Evolutionary conservation across 1,284 basidiomycete genomes (phyloP).

Genomic region (Cutaneotrichosporon cyanovorans): DNA sequence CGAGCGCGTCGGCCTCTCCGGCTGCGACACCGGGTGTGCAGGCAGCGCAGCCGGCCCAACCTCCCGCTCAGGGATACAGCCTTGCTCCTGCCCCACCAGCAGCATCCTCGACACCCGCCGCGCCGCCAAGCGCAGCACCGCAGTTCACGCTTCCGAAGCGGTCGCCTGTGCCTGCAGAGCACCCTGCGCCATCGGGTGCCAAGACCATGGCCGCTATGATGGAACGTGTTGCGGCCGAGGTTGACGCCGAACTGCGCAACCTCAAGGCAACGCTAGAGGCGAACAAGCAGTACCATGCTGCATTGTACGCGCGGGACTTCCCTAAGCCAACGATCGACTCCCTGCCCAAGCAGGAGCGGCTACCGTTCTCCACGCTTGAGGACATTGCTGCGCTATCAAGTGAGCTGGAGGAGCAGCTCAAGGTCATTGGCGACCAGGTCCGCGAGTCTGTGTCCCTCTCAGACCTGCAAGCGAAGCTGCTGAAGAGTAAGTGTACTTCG

Average conservation of each 20-base stretch:
- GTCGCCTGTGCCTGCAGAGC: slow-evolving; percentile 27
- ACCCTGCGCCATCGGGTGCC: slow-evolving; percentile 17
- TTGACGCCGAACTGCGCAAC: slow-evolving; percentile 37
- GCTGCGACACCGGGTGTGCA: neutral
- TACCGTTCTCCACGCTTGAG: slow-evolving; percentile 31
- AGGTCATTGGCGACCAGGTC: slow-evolving; percentile 24
- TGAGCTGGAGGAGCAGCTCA: slow-evolving; percentile 26
- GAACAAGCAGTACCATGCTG: slow-evolving; percentile 28
- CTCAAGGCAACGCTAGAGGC: slow-evolving; percentile 35
- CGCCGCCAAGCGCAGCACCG: neutral
- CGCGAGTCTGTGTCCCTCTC: slow-evolving; percentile 31
- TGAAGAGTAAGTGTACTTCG: slow-evolving; percentile 45
- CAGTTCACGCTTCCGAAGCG: slow-evolving; percentile 23
- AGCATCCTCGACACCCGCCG: neutral
- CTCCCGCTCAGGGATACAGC: neutral
- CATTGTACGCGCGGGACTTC: slow-evolving; percentile 16
- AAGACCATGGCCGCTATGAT: slow-evolving; percentile 26
- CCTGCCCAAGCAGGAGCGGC: slow-evolving; percentile 21
- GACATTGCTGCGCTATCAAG: slow-evolving; percentile 25
- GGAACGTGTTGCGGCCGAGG: slow-evolving; percentile 41
- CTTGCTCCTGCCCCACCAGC: neutral
- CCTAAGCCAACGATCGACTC: slow-evolving; percentile 16
- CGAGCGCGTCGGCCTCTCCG: neutral
- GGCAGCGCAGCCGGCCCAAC: slow-evolving; percentile 10
- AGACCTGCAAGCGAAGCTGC: slow-evolving; percentile 46